A percentile compares a stretch with the other conserved stretches of the same genome.
phyloP scores from a whole-genome alignment of 371 early-diverging fungal species.

The Thermomucor indicae-seudaticae region DNA sequence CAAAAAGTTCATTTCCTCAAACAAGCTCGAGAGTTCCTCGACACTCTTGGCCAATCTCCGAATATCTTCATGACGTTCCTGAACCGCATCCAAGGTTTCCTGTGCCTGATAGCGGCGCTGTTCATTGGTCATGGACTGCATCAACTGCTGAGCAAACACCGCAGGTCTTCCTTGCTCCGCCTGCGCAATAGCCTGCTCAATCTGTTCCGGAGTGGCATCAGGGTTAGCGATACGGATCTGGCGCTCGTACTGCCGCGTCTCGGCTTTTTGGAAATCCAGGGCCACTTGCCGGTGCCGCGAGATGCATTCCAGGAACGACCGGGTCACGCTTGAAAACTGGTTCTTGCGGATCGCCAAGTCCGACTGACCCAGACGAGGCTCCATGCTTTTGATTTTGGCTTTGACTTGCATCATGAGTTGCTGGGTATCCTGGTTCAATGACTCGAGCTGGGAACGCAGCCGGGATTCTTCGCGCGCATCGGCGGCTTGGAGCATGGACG shows the following conservation, averaged over 20 bases:
- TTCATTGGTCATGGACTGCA: slow-evolving; percentile 32
- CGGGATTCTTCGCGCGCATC: slow-evolving; percentile 33
- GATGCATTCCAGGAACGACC: slow-evolving; percentile 42
- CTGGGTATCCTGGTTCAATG: slow-evolving; percentile 31
- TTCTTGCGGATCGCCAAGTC: slow-evolving; percentile 45
- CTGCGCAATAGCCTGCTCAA: slow-evolving; percentile 36
- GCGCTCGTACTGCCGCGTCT: slow-evolving; percentile 36
- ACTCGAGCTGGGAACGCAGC: slow-evolving; percentile 17
- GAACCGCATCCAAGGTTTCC: slow-evolving; percentile 42
- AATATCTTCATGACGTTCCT: slow-evolving; percentile 50
- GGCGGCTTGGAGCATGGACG: slow-evolving; percentile 34
- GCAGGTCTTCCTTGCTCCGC: slow-evolving; percentile 41
- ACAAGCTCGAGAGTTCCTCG: slow-evolving; percentile 36
- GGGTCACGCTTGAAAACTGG: slow-evolving; percentile 38
- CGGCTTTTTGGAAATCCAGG: slow-evolving; percentile 41
- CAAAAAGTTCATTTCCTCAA: slow-evolving; percentile 43
- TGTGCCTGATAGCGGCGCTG: slow-evolving; percentile 39
- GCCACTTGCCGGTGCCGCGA: slow-evolving; percentile 36
- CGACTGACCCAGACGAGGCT: slow-evolving; percentile 33
- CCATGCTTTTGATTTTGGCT: slow-evolving; percentile 38
- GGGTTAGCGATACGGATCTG: slow-evolving; percentile 49
- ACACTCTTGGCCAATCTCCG: slow-evolving; percentile 39
- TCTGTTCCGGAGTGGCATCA: slow-evolving; percentile 39
- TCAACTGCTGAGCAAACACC: slow-evolving; percentile 43
- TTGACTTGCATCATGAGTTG: slow-evolving; percentile 39